Evolutionary conservation across 1,139 yeast genomes (phyloP), one percentile per base, ranked within the genome.

Genomic region (Spencermartinsiella ligniputridi): DNA sequence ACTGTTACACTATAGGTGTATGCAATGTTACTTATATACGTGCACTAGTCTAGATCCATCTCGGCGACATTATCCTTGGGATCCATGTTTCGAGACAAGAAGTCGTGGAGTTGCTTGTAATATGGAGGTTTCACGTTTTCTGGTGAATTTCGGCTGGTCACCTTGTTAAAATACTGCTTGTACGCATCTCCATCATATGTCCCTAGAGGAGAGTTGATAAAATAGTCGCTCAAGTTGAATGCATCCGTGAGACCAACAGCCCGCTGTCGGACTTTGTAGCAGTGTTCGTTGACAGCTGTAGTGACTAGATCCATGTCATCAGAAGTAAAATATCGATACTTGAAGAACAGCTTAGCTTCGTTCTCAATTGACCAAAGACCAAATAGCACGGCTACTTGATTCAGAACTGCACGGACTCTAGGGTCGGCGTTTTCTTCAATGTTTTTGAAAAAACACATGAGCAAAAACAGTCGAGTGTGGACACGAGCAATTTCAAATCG

Each of bases 201-300:
- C 50, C 97, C 97, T 51, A 90, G 76, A 25, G 96, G 83, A 1
- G 97, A 79, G 69, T 89, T 88, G 63, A 90, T 76, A 68, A 84
- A 77, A 70, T 78, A 85, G 67, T 90, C 97, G 30, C 90, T 79
- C 60, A 84, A 75, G 69, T 83, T 82, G 76, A 90, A 90, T 3
- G 96, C 77, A 67, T 90, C 97, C n/a, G 95, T 85, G 57, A 86
- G 73, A 17, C 87, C 86, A 62, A 88, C 79, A 47, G 83, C 84
- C 58, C 84, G 82, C 39, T 81, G 80, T 64, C 97, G 63, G 12
- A 70, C 65, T 47, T 52, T 53, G 44, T 52, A 55, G 46, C 70
- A 64, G 54, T 66, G 63, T 32, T 55, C 58, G 50, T 66, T 64
- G 35, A 68, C 70, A n/a, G 58, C 58, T 20, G 47, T 52, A 24